A percentile compares a stretch with the other conserved stretches of the same genome.
These are phyloP conservation scores for Diplogelasinospora grovesii DNA, from an alignment of 495 filamentous ascomycete species.

Conservation along the genomic window DNA sequence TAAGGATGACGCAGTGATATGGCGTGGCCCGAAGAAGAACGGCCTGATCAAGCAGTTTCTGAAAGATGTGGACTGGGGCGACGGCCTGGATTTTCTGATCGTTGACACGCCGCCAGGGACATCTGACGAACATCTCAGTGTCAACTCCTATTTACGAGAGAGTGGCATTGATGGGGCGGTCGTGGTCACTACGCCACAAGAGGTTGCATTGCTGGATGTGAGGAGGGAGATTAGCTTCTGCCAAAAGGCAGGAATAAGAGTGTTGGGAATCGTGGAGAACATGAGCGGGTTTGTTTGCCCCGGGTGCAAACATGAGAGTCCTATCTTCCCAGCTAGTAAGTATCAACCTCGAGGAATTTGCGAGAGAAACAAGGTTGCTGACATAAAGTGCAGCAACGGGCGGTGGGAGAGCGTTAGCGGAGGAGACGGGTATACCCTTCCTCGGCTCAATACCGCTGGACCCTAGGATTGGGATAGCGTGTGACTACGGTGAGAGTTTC, in stretches of 20 bases:
- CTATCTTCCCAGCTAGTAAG: conserved; percentile 90
- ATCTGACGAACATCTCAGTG: conserved; percentile 87
- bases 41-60: conserved; percentile 95
- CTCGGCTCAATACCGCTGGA: conserved; percentile 90
- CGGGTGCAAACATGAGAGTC: conserved; percentile 68
- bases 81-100: conserved; percentile 83
- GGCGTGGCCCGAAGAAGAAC: conserved; percentile 97
- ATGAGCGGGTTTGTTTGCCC: conserved; percentile 97
- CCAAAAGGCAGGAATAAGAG: conserved; percentile 80
- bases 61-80: conserved; percentile 96
- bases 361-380: too few species aligned
- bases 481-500: conserved; percentile 96
- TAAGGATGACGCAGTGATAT: conserved; percentile 89
- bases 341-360: too few species aligned
- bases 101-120: conserved; percentile 96
- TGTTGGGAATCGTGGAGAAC: conserved; percentile 92
- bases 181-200: conserved; percentile 90
- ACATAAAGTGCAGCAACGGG: too few species aligned
- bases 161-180: conserved; percentile 89
- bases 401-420: conserved; percentile 69
- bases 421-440: conserved; percentile 81
- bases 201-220: conserved; percentile 87
- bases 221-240: conserved; percentile 97
- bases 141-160: conserved; percentile 82
- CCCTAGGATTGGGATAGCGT: conserved; percentile 89